phyloP scores from a whole-genome alignment of 2,329 filamentous ascomycete genomes.

The Fusarium albidum region DNA sequence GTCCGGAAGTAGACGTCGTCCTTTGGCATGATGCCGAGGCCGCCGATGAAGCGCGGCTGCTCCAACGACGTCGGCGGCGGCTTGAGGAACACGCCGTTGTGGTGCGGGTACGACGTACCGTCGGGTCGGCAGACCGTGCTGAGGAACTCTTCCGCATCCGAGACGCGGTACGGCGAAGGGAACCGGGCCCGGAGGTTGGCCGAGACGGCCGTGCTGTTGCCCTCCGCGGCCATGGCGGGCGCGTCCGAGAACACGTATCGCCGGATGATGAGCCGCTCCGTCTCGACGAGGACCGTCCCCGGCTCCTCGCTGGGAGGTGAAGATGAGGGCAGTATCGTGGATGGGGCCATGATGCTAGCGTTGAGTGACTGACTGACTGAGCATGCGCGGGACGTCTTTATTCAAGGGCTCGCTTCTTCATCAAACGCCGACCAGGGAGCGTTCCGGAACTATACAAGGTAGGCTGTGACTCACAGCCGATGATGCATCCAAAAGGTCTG shows the following conservation, averaged over 20 bases:
- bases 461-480: too few species aligned
- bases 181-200: conserved; percentile 54
- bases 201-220: conserved; percentile 50
- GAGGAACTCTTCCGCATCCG: conserved; percentile 51
- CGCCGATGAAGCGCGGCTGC: conserved; percentile 47
- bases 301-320: conserved; percentile 38
- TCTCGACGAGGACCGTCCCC: conserved; percentile 44
- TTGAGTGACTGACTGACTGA: neutral
- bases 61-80: conserved; percentile 30
- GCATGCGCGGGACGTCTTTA: neutral
- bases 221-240: conserved; percentile 42
- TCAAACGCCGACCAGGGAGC: too few species aligned
- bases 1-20: conserved; percentile 52
- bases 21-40: conserved; percentile 49
- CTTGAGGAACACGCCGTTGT: conserved; percentile 49
- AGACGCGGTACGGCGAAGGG: conserved; percentile 55
- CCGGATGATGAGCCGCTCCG: conserved; percentile 50
- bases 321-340: conserved; percentile 32
- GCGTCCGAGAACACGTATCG: conserved; percentile 51
- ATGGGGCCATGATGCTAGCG: conserved; percentile 19
- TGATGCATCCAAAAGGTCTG: too few species aligned
- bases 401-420: neutral
- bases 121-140: conserved; percentile 21
- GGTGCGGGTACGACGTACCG: conserved; percentile 34
- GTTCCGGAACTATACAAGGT: too few species aligned